These are phyloP conservation scores for Aureobasidium mangrovei DNA, from an alignment of 2,329 filamentous ascomycete species.

Conservation along the genomic window DNA sequence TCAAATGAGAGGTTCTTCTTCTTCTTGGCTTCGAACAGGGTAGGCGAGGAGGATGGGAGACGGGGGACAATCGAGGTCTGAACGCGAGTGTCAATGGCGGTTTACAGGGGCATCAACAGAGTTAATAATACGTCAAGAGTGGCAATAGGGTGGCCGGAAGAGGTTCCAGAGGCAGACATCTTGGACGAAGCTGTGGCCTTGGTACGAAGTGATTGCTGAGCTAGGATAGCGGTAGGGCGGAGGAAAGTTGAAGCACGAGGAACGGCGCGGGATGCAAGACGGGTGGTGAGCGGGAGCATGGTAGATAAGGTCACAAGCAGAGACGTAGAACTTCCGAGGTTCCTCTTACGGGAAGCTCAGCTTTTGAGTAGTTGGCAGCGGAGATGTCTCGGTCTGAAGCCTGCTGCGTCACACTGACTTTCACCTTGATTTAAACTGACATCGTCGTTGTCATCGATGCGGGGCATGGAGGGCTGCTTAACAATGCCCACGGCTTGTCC, in stretches of 20 bases:
- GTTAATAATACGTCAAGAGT: constrained; percentile 22
- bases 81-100: constrained; percentile 12
- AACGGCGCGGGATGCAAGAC: constrained; percentile 3
- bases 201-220: constrained; percentile 4
- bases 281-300: constrained; percentile 11
- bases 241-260: constrained; percentile 2
- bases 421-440: background rate
- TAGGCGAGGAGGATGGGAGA: constrained; percentile 61
- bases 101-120: background rate
- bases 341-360: constrained; percentile 1
- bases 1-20: constrained; percentile 68
- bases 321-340: background rate
- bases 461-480: background rate
- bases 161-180: constrained; percentile 24
- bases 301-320: background rate
- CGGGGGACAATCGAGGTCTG: constrained; percentile 58
- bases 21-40: constrained; percentile 76
- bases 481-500: too few species aligned
- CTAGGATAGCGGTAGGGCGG: background rate
- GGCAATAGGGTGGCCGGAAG: constrained; percentile 26
- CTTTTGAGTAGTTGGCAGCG: background rate
- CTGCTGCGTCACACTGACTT: constrained; percentile 5
- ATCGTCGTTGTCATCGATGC: constrained; percentile 1
- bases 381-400: constrained; percentile 1
- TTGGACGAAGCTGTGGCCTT: constrained; percentile 15